phyloP scores from a whole-genome alignment of 495 filamentous ascomycete genomes.

The Filosporella fistucella region DNA sequence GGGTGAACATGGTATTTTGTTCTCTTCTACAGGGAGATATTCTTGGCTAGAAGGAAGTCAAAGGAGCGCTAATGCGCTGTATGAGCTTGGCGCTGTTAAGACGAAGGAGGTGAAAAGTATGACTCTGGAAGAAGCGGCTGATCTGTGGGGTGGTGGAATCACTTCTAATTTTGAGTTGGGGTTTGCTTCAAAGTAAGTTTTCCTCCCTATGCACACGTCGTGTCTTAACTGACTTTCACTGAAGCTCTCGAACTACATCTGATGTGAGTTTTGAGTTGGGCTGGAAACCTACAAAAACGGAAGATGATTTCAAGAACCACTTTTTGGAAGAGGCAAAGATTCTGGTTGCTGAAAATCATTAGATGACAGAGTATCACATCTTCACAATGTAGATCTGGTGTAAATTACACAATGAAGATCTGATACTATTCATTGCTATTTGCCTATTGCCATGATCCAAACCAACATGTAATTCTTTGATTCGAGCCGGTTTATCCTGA shows the following conservation, averaged over 20 bases:
- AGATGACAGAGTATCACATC: no score
- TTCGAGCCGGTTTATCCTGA: no score
- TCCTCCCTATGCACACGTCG: not conserved
- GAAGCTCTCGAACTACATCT: slow-evolving; percentile 5
- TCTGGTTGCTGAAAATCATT: not conserved
- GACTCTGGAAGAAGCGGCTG: slow-evolving; percentile 29
- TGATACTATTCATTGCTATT: no score
- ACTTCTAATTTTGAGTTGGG: slow-evolving; percentile 30
- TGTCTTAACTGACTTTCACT: not conserved
- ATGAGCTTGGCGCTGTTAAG: slow-evolving; percentile 28
- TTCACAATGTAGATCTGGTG: no score
- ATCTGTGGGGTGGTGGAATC: slow-evolving; percentile 20
- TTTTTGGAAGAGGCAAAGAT: slow-evolving; percentile 10
- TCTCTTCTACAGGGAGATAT: slow-evolving; percentile 35
- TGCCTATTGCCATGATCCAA: no score
- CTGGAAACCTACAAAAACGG: slow-evolving; percentile 11
- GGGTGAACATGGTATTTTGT: slow-evolving; percentile 38
- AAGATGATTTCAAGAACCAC: slow-evolving; percentile 12
- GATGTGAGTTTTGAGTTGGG: slow-evolving; percentile 11
- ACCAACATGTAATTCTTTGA: no score
- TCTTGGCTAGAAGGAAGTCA: slow-evolving; percentile 34
- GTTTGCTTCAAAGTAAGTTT: slow-evolving; percentile 29
- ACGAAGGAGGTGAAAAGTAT: slow-evolving; percentile 27
- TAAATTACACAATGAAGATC: no score
- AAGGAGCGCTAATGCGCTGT: slow-evolving; percentile 31